phyloP scores from a whole-genome alignment of 345 rosid genomes.

The Leavenworthia alabamica region DNA sequence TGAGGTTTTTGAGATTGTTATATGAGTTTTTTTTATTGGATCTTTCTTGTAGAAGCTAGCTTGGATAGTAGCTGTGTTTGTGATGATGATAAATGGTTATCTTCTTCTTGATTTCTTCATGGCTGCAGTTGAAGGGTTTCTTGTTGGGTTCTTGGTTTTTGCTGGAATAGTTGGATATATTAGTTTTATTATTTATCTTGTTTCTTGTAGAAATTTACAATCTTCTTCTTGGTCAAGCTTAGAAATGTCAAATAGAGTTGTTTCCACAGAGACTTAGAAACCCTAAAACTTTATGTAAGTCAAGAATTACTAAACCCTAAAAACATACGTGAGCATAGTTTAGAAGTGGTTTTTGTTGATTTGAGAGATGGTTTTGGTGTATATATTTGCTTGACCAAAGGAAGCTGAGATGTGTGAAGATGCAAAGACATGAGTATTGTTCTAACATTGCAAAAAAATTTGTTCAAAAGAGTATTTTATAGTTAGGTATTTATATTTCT shows the following conservation, averaged over 20 bases:
- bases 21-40: too few relatives aligned
- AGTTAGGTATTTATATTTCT: background rate
- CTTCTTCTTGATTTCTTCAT: slow-evolving; percentile 68
- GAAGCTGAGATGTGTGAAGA: background rate
- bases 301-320: too few relatives aligned
- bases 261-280: slow-evolving; percentile 28
- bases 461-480: background rate
- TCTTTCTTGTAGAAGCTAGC: slow-evolving; percentile 55
- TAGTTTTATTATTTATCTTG: slow-evolving; percentile 62
- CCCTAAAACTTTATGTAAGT: too few relatives aligned
- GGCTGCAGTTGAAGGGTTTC: slow-evolving; percentile 51
- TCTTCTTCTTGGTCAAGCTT: slow-evolving; percentile 42
- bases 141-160: too few relatives aligned
- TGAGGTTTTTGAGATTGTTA: slow-evolving; percentile 15
- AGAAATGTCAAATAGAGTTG: slow-evolving; percentile 42
- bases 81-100: slow-evolving; percentile 72
- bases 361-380: too few relatives aligned
- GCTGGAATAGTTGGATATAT: slow-evolving; percentile 50
- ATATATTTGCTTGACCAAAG: background rate
- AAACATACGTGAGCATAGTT: too few relatives aligned
- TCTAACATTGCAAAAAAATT: background rate
- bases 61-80: slow-evolving; percentile 78
- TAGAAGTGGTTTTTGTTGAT: too few relatives aligned
- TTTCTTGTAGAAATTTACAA: slow-evolving; percentile 33
- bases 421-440: background rate